phyloP scores from a whole-genome alignment of 352 stramenopile genomes.

The Phytophthora ohioensis region DNA sequence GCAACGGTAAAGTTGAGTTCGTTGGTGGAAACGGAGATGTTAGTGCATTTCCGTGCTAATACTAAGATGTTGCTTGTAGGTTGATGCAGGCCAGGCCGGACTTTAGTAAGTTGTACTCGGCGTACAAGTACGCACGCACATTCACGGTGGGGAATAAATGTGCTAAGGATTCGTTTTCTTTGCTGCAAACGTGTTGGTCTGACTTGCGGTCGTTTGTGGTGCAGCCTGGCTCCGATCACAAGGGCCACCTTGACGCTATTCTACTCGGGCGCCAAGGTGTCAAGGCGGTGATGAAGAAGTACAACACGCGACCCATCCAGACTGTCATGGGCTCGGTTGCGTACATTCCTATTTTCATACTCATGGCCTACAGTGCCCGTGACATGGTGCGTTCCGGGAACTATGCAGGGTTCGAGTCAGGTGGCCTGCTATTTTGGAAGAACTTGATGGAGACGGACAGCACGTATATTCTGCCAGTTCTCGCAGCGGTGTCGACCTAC shows the following conservation, averaged over 20 bases:
- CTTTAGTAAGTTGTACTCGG: slow-evolving; percentile 72
- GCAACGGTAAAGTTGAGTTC: slow-evolving; percentile 46
- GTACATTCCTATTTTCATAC: slow-evolving; percentile 76
- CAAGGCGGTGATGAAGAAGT: slow-evolving; percentile 76
- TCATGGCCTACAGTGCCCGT: slow-evolving; percentile 80
- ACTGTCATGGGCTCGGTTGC: slow-evolving; percentile 70
- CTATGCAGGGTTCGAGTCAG: slow-evolving; percentile 65
- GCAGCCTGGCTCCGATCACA: slow-evolving; percentile 51
- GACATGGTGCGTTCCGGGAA: slow-evolving; percentile 82
- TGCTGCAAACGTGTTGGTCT: slow-evolving; percentile 6
- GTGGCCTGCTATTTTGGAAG: slow-evolving; percentile 70
- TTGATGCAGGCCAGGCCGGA: slow-evolving; percentile 64
- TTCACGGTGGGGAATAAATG: slow-evolving; percentile 55
- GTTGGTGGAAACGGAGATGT: neutral
- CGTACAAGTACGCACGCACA: slow-evolving; percentile 78
- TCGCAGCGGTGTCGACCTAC: slow-evolving; percentile 69
- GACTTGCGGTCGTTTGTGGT: slow-evolving; percentile 23
- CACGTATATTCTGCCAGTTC: slow-evolving; percentile 64
- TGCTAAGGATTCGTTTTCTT: neutral
- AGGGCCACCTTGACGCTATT: slow-evolving; percentile 61
- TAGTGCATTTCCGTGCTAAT: slow-evolving; percentile 9
- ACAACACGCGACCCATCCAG: slow-evolving; percentile 75
- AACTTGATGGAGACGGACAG: slow-evolving; percentile 74
- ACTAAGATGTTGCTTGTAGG: slow-evolving; percentile 8
- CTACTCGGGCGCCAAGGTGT: slow-evolving; percentile 57